Evolutionary conservation across 495 filamentous ascomycete genomes (phyloP), one percentile per base, ranked within the genome.

Genomic region (Penicillium dipodomyicola): DNA sequence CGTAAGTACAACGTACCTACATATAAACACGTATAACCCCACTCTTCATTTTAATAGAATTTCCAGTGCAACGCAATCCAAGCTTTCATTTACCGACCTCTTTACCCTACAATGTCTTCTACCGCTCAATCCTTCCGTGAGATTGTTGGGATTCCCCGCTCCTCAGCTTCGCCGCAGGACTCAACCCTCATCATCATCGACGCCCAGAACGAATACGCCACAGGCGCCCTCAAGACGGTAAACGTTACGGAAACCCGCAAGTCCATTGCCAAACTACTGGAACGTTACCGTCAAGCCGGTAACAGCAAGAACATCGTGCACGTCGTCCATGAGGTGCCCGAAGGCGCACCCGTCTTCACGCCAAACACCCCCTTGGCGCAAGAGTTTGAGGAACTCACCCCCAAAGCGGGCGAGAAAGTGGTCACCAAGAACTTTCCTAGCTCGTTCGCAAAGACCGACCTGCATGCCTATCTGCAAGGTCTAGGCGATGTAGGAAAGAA

Each of bases 181-280:
- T 80, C 77, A 45, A 76, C 77, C 17, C 74, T 87, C 19, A 66
- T 87, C 56, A 84, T 87, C 60, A 80, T 87, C 67, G 84, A 87
- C 64, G 84, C 84, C n/a, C 80, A 83, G 65, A 82, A 82, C 47
- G 82, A 85, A 68, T 87, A 87, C 65, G 80, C 77, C 54, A 46
- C 68, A 17, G 84, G 84, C 56, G 57, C 67, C 1, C 76, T 86
- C 5, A 73, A 73, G 17, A 77, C 78, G 50, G 65, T 73, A 37
- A 76, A 83, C 39, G 74, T 83, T n/a, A 30, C 56, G 0, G 43
- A 65, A 22, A 76, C 72, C 19, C 77, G 81, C 45, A 68, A 72
- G 42, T 72, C 72, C 9, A 86, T 84, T 52, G 57, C 68, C 11
- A 50, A 63, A 4, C 69, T 87, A 1, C 71, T 87, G 7, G 51